Evolutionary conservation across 2,329 filamentous ascomycete genomes (phyloP).

Genomic region (Aspergillus hiratsukae): DNA sequence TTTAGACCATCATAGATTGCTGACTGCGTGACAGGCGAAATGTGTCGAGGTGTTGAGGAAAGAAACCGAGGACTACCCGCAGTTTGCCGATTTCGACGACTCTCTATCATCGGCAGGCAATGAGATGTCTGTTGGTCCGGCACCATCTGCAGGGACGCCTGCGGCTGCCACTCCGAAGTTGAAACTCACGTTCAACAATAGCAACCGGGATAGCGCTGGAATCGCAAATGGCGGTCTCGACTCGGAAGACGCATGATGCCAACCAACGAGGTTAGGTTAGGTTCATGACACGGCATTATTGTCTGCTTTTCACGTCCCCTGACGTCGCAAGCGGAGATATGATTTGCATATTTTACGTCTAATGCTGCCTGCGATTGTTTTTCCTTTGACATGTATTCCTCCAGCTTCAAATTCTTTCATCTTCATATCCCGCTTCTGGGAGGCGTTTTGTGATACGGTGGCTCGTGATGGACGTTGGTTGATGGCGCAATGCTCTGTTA

Average conservation of each 20-base stretch:
- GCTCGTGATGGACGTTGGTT: constrained; percentile 19
- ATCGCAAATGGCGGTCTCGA: constrained; percentile 25
- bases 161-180: constrained; percentile 56
- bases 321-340: neutral
- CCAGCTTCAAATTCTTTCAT: constrained; percentile 2
- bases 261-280: constrained; percentile 11
- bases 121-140: constrained; percentile 46
- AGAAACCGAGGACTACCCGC: constrained; percentile 51
- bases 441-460: constrained; percentile 22
- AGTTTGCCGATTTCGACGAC: constrained; percentile 55
- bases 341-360: neutral
- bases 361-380: constrained; percentile 6
- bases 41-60: constrained; percentile 51
- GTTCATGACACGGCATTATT: constrained; percentile 10
- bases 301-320: constrained; percentile 1
- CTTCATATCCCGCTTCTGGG: constrained; percentile 2
- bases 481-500: constrained; percentile 20
- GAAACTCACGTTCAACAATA: constrained; percentile 59
- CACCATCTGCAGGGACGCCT: constrained; percentile 55
- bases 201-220: constrained; percentile 32
- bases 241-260: constrained; percentile 14
- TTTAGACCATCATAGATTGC: constrained; percentile 3
- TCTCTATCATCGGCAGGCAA: constrained; percentile 46
- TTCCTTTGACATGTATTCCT: constrained; percentile 16
- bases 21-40: constrained; percentile 38